These are phyloP conservation scores for Tuber melanosporum DNA, from an alignment of 495 filamentous ascomycete species.

Conservation along the genomic window DNA sequence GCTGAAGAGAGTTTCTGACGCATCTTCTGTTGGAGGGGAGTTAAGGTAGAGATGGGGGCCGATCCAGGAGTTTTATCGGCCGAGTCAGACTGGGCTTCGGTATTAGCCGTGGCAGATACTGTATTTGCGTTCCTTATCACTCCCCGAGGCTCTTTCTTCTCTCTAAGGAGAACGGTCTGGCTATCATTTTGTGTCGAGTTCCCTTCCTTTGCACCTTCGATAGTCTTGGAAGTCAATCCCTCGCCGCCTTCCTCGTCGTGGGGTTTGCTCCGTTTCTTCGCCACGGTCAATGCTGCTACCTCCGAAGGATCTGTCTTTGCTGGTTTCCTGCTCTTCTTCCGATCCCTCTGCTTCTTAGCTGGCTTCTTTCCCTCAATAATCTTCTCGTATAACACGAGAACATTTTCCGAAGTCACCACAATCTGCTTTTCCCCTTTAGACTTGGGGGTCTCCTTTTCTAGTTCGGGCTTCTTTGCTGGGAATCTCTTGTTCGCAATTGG, in stretches of 20 bases:
- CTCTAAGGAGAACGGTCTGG: slow-evolving; percentile 22
- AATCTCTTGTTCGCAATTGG: slow-evolving; percentile 42
- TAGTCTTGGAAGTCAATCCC: slow-evolving; percentile 49
- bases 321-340: slow-evolving; percentile 22
- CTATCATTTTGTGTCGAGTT: slow-evolving; percentile 19
- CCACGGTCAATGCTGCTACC: not conserved
- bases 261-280: slow-evolving; percentile 31
- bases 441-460: slow-evolving; percentile 9
- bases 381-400: slow-evolving; percentile 67
- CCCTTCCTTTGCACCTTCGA: slow-evolving; percentile 40
- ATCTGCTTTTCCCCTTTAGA: slow-evolving; percentile 42
- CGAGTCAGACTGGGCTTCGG: slow-evolving; percentile 17
- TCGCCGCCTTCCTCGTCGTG: slow-evolving; percentile 37
- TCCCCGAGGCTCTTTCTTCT: slow-evolving; percentile 41
- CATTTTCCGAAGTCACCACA: slow-evolving; percentile 62
- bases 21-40: slow-evolving; percentile 88
- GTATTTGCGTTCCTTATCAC: slow-evolving; percentile 39
- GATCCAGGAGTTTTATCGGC: slow-evolving; percentile 32
- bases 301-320: not conserved
- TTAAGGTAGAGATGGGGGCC: slow-evolving; percentile 52
- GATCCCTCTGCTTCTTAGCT: slow-evolving; percentile 27
- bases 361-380: slow-evolving; percentile 59
- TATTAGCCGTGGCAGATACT: slow-evolving; percentile 32
- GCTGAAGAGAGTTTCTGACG: slow-evolving; percentile 84
- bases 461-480: slow-evolving; percentile 7